A percentile compares a stretch with the other conserved stretches of the same genome.
phyloP scores from a whole-genome alignment of 257 asterid species.

The Solanum dulcamara region DNA sequence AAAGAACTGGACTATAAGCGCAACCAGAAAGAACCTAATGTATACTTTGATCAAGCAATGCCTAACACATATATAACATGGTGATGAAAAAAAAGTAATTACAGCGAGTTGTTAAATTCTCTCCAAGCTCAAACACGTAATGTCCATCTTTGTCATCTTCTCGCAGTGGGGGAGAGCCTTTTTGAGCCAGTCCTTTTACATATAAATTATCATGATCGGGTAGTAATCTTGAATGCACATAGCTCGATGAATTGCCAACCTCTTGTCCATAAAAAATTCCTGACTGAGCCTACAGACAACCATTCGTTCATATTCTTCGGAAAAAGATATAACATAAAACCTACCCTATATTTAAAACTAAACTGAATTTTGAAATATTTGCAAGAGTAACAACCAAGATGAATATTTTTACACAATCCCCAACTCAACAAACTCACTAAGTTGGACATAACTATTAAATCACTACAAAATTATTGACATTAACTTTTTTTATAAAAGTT shows the following conservation, averaged over 20 bases:
- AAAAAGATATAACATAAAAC: constrained; percentile 3
- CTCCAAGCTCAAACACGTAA: constrained; percentile 51
- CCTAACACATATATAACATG: constrained; percentile 3
- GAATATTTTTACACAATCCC: neutral
- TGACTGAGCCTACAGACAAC: constrained; percentile 45
- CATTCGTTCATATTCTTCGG: constrained; percentile 22
- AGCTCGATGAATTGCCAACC: constrained; percentile 39
- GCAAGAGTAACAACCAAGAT: neutral
- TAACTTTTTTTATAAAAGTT: neutral
- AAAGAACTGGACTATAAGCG: neutral
- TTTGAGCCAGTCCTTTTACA: constrained; percentile 34
- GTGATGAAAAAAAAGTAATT: constrained; percentile 21
- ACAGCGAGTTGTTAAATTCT: constrained; percentile 53
- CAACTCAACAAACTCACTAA: neutral
- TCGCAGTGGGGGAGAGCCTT: constrained; percentile 54
- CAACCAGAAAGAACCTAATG: neutral
- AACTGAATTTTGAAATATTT: neutral
- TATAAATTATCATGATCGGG: constrained; percentile 25
- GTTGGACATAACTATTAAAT: neutral
- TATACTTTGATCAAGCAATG: neutral
- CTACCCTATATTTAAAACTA: constrained; percentile 7
- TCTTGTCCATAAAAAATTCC: constrained; percentile 42
- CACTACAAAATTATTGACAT: neutral
- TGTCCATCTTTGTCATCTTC: constrained; percentile 54
- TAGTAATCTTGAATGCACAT: constrained; percentile 37